phyloP scores from a whole-genome alignment of 345 rosid species.

The Salix caprea region DNA sequence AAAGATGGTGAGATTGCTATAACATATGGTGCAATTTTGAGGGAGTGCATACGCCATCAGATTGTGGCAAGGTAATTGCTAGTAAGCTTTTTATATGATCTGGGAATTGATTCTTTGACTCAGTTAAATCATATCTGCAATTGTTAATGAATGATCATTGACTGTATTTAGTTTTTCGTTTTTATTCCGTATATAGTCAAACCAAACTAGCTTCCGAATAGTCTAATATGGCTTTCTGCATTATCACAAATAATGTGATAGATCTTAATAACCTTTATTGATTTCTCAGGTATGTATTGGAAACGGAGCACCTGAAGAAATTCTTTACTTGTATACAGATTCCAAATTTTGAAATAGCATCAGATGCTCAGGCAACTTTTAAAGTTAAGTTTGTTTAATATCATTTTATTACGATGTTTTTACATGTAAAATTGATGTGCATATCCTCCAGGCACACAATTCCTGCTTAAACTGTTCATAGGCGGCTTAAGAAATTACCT shows the following conservation, averaged over 20 bases:
- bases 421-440: neutral
- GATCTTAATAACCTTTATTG: neutral
- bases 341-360: conserved; percentile 48
- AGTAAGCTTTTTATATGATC: neutral
- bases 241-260: neutral
- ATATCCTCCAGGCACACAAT: neutral
- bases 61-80: conserved; percentile 34
- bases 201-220: neutral
- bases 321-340: conserved; percentile 37
- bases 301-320: conserved; percentile 40
- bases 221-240: neutral
- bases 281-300: conserved; percentile 40
- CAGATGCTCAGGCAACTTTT: conserved; percentile 48
- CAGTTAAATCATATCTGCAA: neutral
- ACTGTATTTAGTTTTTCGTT: neutral
- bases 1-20: conserved; percentile 37
- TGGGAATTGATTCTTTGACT: neutral
- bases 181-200: neutral
- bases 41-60: conserved; percentile 56
- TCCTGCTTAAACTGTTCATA: neutral
- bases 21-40: conserved; percentile 42
- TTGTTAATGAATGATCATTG: neutral
- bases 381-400: conserved; percentile 28
- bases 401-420: neutral
- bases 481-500: neutral